Evolutionary conservation across 352 stramenopile genomes (phyloP), one percentile per base, ranked within the genome.

Genomic region (Peronospora belbahrii): DNA sequence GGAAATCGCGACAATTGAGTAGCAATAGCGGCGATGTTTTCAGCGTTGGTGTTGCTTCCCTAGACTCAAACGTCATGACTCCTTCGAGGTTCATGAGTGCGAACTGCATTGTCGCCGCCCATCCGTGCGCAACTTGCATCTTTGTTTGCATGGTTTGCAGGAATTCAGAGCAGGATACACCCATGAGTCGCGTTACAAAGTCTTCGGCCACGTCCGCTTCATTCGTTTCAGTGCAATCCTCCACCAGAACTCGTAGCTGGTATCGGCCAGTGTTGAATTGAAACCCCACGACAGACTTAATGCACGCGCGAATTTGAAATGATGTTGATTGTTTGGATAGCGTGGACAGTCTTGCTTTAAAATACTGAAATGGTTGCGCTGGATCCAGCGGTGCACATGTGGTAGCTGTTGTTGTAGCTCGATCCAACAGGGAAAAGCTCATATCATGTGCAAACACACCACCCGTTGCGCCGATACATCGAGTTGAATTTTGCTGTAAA

Each of bases 201-300:
- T 52, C 55, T 9, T 74, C 67, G 28, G 70, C 67, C 4, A 88
- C 71, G 17, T 67, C 50, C 19, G 66, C 77, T 27, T 75, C 48
- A 14, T 54, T 62, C n/a, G 61, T 73, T 24, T 57, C 59, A n/a
- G 77, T 88, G 47, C 75, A 80, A 52, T 92, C 81, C 55, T 92
- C 81, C 7, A 92, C 67, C 5, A 75, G 65, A 34, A 90, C 76
- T 20, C 74, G 74, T 22, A 92, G 66, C 4, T 78, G 62, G 51
- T 88, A 92, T 9, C 50, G 47, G 2, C 81, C 81, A 2, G 64
- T 83, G 24, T 83, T 67, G 42, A 85, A 92, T 50, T 88, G 71
- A 55, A 92, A 92, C 0, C 73, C 72, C n/a, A 74, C 58, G 13
- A 92, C 81, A 13, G 81, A 92, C 59, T 92, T 88, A 44, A 92